Percentiles rank a stretch among this genome's conserved stretches.
Conservation (phyloP, 78 protist species). For the Abeoforma whisleri region DNA sequence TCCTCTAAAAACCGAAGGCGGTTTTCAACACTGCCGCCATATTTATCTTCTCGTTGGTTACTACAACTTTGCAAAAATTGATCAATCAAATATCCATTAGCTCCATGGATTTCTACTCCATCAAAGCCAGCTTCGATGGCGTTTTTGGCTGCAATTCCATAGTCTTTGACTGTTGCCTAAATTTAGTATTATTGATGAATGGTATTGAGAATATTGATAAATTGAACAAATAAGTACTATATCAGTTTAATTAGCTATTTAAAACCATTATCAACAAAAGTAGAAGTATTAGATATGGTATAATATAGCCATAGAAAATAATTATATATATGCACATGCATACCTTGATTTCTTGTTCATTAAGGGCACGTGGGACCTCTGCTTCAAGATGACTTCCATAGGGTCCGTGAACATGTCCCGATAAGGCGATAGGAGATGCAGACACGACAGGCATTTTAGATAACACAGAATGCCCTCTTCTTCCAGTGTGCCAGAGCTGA, state of each 20-base stretch:
- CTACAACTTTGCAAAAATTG: constrained; percentile 51
- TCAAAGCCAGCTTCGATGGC: constrained; percentile 72
- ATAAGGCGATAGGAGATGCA: neutral
- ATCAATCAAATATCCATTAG: constrained; percentile 75
- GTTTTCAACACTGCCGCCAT: constrained; percentile 70
- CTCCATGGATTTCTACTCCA: constrained; percentile 79
- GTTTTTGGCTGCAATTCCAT: constrained; percentile 49
- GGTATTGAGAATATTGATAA: too few relatives aligned
- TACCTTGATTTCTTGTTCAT: too few relatives aligned
- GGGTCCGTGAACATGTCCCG: neutral
- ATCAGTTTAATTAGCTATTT: too few relatives aligned
- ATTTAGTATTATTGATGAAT: too few relatives aligned
- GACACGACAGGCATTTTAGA: neutral
- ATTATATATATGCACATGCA: too few relatives aligned
- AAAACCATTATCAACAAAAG: too few relatives aligned
- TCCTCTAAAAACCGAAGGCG: constrained; percentile 53
- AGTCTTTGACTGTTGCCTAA: constrained; percentile 19
- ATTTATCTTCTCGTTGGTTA: constrained; percentile 70
- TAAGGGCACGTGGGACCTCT: neutral
- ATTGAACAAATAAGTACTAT: too few relatives aligned
- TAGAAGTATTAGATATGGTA: too few relatives aligned
- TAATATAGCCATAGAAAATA: too few relatives aligned
- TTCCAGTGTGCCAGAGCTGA: constrained; percentile 59
- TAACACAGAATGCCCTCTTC: constrained; percentile 23
- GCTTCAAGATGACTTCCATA: neutral